Evolutionary conservation across 169 alveolate genomes (phyloP).

Genomic region (Miamiensis avidus): DNA sequence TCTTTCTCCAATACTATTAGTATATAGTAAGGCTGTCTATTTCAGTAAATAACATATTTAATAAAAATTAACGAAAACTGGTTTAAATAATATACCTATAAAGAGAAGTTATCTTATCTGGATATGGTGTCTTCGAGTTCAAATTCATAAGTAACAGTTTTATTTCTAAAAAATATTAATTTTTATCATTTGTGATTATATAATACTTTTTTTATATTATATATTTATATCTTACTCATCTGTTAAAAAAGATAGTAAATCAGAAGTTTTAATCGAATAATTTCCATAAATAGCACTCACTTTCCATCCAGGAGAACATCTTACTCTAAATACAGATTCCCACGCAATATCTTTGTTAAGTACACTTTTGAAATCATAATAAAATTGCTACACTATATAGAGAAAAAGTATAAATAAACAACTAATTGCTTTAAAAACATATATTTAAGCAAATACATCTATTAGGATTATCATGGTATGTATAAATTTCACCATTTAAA

Average conservation of each 20-base stretch:
- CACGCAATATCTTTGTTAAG: constrained; percentile 76
- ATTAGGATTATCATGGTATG: constrained; percentile 45
- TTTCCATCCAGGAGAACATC: constrained; percentile 95
- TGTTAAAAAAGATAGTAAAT: constrained; percentile 48
- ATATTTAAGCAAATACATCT: constrained; percentile 8
- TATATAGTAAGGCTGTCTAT: constrained; percentile 95
- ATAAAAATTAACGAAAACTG: too few relatives aligned
- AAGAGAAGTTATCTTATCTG: constrained; percentile 82
- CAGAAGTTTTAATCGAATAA: constrained; percentile 68
- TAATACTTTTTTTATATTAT: constrained; percentile 4
- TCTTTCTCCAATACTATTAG: constrained; percentile 97
- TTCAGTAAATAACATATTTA: too few relatives aligned
- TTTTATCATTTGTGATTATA: neutral
- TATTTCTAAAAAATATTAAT: constrained; percentile 6
- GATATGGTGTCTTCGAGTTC: constrained; percentile 35
- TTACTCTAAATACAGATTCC: constrained; percentile 97
- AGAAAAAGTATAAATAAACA: neutral
- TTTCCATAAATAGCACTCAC: constrained; percentile 93
- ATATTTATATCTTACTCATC: neutral
- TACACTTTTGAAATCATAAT: constrained; percentile 25
- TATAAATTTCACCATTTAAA: constrained; percentile 52
- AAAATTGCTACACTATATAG: constrained; percentile 25
- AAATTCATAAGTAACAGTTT: constrained; percentile 47
- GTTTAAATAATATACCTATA: too few relatives aligned
- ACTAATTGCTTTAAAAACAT: constrained; percentile 31